phyloP scores from a whole-genome alignment of 176 grass and related monocot species.

The Rhynchospora pubera region DNA sequence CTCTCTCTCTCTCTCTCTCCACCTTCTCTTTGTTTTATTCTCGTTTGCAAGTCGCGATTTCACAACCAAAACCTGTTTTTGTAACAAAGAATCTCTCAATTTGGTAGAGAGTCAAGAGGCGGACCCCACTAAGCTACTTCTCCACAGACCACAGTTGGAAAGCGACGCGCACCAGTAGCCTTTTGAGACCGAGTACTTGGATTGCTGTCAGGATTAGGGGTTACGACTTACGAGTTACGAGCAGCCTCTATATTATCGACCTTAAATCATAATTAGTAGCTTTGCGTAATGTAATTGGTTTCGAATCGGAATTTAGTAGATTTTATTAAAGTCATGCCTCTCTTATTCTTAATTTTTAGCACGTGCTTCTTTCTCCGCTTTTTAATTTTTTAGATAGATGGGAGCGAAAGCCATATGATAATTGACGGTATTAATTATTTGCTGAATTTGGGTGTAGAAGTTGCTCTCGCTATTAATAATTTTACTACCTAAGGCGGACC shows the following conservation, averaged over 20 bases:
- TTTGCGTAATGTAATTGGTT: neutral
- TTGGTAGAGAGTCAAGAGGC: neutral
- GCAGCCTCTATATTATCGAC: slow-evolving; percentile 3
- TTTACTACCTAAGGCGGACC: no score
- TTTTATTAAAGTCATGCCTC: neutral
- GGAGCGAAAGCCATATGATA: neutral
- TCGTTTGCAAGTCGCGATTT: slow-evolving; percentile 14
- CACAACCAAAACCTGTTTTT: neutral
- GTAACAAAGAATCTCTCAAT: neutral
- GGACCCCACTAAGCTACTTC: neutral
- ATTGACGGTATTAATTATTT: no score
- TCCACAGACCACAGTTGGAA: neutral
- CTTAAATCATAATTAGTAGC: neutral
- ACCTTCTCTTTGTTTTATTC: neutral
- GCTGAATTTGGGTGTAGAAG: no score
- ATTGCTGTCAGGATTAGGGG: neutral
- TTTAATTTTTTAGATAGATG: neutral
- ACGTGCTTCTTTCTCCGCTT: neutral
- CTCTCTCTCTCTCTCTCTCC: neutral
- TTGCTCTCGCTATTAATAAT: no score
- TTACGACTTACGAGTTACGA: no score
- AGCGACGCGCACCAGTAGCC: neutral
- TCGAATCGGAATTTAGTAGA: neutral
- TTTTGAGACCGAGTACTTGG: neutral
- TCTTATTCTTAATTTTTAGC: neutral